Evolutionary conservation across 1,284 basidiomycete genomes (phyloP).

Genomic region (Naganishia liquefaciens): DNA sequence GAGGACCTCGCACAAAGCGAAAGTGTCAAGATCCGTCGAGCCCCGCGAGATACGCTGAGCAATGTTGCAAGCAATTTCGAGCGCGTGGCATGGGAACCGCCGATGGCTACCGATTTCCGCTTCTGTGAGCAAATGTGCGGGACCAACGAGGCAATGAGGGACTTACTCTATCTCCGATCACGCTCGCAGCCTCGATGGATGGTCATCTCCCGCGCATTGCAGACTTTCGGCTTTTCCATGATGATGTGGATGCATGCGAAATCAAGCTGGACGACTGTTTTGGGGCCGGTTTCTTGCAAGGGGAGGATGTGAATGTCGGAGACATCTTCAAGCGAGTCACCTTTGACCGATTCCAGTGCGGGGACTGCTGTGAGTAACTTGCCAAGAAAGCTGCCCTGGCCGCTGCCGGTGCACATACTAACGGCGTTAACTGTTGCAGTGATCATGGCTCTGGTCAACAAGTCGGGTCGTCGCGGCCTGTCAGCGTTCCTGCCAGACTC

Average conservation of each 20-base stretch:
- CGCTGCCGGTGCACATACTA: background rate
- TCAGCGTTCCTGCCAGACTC: conserved; percentile 57
- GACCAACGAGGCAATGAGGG: background rate
- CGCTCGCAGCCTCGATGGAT: conserved; percentile 41
- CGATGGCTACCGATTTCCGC: conserved; percentile 42
- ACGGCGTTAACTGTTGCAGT: conserved; percentile 34
- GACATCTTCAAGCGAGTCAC: conserved; percentile 58
- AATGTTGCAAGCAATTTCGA: conserved; percentile 39
- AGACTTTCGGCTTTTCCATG: conserved; percentile 18
- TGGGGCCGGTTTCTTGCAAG: conserved; percentile 43
- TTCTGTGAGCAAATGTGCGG: conserved; percentile 36
- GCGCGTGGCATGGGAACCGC: conserved; percentile 43
- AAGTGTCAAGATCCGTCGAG: conserved; percentile 43
- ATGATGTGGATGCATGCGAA: conserved; percentile 35
- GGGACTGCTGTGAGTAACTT: conserved; percentile 53
- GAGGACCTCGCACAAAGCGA: background rate
- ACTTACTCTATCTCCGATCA: background rate
- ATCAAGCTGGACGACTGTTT: conserved; percentile 51
- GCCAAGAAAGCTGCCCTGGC: background rate
- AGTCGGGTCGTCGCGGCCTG: conserved; percentile 56
- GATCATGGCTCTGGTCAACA: conserved; percentile 56
- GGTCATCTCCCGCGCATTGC: conserved; percentile 44
- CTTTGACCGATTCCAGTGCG: conserved; percentile 56
- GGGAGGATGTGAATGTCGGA: conserved; percentile 39
- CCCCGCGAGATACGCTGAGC: conserved; percentile 43